Evolutionary conservation across 305 asterid genomes (phyloP), one percentile per base, ranked within the genome.

Genomic region (Solanum hybrid): DNA sequence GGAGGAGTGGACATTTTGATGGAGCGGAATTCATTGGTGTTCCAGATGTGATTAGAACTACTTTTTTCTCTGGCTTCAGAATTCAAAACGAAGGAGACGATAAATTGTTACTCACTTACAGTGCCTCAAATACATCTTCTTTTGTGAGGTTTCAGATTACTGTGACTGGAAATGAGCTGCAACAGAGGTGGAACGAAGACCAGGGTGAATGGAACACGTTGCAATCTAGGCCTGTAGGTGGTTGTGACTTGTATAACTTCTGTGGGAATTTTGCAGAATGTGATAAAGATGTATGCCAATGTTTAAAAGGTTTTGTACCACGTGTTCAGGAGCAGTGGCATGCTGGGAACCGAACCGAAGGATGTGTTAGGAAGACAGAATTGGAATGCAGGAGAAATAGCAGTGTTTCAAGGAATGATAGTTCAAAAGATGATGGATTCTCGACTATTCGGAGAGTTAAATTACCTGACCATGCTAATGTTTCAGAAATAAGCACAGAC

Each of bases 1-100:
- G 98, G 99, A 94, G 98, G 90, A 96, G 96, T 29, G 99, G 99
- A 26, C 92, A 95, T 38, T 97, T 94, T 94, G 92, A 91, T 86
- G 96, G 96, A 2, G 29, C 89, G 36, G 69, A 86, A 3, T 97
- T 97, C 85, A 89, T 38, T 2, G 99, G 99, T 0, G 87, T 97
- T 32, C 93, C 92, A 0, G 90, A 89, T 0, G 89, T 92, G 90
- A 56, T 6, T 22, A 92, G 90, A 80, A 69, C 93, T 6, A 71
- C 60, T 10, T 91, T 86, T n/a, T 64, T 72, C 1, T 92, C 88
- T 69, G 99, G 99, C 42, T 96, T 97, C 89, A 90, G 82, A 91
- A 90, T 93, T 12, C 0, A 36, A 1, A 89, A 40, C 4, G 94
- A 89, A 3, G 90, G 80, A 2, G 88, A 91, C 7, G 94, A 91